Evolutionary conservation across 495 filamentous ascomycete genomes (phyloP).

Genomic region (Baudoinia panamericana): DNA sequence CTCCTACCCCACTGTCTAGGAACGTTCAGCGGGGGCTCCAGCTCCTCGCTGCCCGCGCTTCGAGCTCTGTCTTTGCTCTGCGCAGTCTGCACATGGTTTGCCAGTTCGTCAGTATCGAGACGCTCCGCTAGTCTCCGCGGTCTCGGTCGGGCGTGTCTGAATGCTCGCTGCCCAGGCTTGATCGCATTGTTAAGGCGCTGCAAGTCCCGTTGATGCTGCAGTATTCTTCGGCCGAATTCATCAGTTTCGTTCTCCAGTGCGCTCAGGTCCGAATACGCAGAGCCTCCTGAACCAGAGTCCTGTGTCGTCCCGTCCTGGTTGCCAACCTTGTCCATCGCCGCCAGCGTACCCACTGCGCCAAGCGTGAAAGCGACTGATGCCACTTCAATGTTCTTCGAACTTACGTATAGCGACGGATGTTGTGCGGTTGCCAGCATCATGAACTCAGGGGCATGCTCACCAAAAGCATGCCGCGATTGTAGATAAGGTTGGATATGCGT

Average conservation of each 20-base stretch:
- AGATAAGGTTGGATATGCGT: no score
- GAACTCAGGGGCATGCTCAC: background rate
- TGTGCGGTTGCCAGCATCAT: background rate
- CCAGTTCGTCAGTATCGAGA: conserved; percentile 3
- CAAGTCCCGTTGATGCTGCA: conserved; percentile 26
- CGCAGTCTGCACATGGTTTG: background rate
- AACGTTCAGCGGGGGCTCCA: conserved; percentile 40
- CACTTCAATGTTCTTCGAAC: background rate
- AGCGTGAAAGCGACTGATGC: conserved; percentile 4
- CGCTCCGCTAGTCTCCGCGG: conserved; percentile 9
- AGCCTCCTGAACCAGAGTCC: conserved; percentile 15
- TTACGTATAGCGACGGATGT: background rate
- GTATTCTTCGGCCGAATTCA: conserved; percentile 26
- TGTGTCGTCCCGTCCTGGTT: conserved; percentile 23
- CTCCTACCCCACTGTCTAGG: conserved; percentile 48
- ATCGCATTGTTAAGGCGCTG: conserved; percentile 25
- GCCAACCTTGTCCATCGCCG: conserved; percentile 16
- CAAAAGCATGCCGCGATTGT: no score
- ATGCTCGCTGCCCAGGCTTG: conserved; percentile 19
- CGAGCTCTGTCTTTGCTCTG: conserved; percentile 13
- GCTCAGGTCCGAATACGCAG: conserved; percentile 22
- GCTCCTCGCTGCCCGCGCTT: conserved; percentile 27
- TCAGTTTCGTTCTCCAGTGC: conserved; percentile 27
- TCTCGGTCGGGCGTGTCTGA: conserved; percentile 26
- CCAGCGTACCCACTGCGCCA: conserved; percentile 2